Base-by-base conservation (phyloP, 768 basidiomycete species). In the Suillus weaverae region DNA sequence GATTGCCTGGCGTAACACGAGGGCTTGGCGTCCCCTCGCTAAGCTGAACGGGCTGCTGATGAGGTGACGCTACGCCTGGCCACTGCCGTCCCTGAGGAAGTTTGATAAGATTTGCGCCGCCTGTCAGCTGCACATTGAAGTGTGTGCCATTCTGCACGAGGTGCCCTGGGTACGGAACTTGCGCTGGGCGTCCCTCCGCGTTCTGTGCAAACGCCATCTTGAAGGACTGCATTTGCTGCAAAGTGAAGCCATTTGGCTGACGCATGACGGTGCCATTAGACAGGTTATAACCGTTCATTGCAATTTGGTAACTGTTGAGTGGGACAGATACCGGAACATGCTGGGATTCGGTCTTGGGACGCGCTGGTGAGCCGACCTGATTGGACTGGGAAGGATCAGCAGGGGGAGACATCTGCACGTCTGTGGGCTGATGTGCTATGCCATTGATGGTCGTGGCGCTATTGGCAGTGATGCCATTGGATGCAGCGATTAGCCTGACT, bases 171-270 rank as follows among this genome's bases (percentile, higher is more conserved):
- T 72, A 77, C 14, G 73, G 66, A 3, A 68, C 22, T 62, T 73
- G 77, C 14, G 82, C 79, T 70, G 82, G 78, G 64, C 77, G 75
- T 63, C 72, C 74, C 59, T 75, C 70, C 61, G 73, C 60, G 20
- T 73, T 75, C 61, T 75, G 77, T 41, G 82, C 83, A 64, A 88
- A 84, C 4, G 83, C 85, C 10, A 83, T 76, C 74, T 89, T 88
- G 48, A 89, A 69, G 62, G 78, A 82, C 72, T 88, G 86, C 73
- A 89, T 77, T 69, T 89, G 87, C 65, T 89, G 89, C 22, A 78
- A 64, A 39, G 80, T 85, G 54, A 89, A 72, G 2, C 78, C 77
- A 51, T 77, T 79, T 5, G 76, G 75, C 54, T 78, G 80, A 60
- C 77, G 78, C 76, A 75, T 75, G 70, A 70, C 75, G 60, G 73